A percentile compares a stretch with the other conserved stretches of the same genome.
phyloP scores from a whole-genome alignment of 2,329 filamentous ascomycete species.

The Aspergillus sclerotialis region DNA sequence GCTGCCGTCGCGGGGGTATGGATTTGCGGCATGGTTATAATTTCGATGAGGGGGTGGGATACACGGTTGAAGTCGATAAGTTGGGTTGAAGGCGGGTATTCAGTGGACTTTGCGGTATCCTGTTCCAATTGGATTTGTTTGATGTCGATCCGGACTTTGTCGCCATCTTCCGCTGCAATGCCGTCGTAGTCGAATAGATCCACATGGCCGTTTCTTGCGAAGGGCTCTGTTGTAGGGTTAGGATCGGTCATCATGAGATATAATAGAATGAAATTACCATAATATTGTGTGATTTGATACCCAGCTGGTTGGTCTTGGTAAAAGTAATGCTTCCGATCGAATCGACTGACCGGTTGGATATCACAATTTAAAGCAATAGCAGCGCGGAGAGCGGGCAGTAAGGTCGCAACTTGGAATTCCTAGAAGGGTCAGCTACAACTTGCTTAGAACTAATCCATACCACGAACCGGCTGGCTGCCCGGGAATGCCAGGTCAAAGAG shows the following conservation, averaged over 20 bases:
- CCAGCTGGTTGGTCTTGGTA: conserved; percentile 96
- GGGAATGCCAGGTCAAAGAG: conserved; percentile 85
- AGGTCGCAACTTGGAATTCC: conserved; percentile 69
- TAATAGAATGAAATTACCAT: conserved; percentile 39
- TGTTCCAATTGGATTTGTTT: conserved; percentile 96
- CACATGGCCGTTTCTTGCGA: conserved; percentile 64
- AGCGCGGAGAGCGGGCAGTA: conserved; percentile 85
- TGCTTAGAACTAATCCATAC: not conserved
- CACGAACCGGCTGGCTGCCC: conserved; percentile 67
- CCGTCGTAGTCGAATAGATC: conserved; percentile 68
- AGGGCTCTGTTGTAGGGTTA: conserved; percentile 41
- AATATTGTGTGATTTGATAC: conserved; percentile 98
- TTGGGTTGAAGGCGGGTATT: conserved; percentile 64
- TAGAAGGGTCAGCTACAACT: conserved; percentile 13
- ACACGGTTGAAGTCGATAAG: conserved; percentile 93
- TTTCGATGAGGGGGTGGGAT: conserved; percentile 84
- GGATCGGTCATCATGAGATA: not conserved
- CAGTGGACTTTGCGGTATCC: conserved; percentile 90
- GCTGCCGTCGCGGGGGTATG: conserved; percentile 82
- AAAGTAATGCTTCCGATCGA: conserved; percentile 98
- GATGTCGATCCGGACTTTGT: conserved; percentile 68
- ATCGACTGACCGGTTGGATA: conserved; percentile 69
- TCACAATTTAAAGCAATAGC: conserved; percentile 77
- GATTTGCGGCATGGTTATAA: conserved; percentile 86
- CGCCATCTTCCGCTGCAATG: conserved; percentile 66